Evolutionary conservation across 2,329 filamentous ascomycete species (phyloP).

Genomic region (Fusarium sulawesiense): DNA sequence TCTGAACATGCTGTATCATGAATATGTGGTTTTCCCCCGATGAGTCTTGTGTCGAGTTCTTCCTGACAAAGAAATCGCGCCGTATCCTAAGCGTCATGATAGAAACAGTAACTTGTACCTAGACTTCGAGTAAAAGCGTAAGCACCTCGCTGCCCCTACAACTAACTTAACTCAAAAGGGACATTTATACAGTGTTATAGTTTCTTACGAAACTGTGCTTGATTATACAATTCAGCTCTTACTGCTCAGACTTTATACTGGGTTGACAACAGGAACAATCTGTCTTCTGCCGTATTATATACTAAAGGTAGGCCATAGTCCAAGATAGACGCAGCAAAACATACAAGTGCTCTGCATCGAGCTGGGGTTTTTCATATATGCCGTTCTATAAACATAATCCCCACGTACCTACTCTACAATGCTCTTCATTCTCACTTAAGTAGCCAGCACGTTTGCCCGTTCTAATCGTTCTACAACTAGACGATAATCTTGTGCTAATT

Average conservation of each 20-base stretch:
- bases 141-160: slow-evolving; percentile 11
- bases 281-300: not conserved
- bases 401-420: not conserved
- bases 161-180: not conserved
- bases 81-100: not conserved
- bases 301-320: not conserved
- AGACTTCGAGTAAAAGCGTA: slow-evolving; percentile 4
- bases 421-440: not conserved
- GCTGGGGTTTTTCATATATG: not conserved
- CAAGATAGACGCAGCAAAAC: not conserved
- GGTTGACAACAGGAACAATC: not conserved
- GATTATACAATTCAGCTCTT: not conserved
- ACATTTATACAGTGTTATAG: slow-evolving; percentile 9
- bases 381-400: not conserved
- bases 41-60: not conserved
- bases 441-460: not conserved
- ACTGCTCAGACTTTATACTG: not conserved
- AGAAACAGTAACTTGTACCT: not conserved
- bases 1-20: not conserved
- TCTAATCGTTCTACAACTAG: not conserved
- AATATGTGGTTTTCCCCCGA: not conserved
- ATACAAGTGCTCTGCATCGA: not conserved
- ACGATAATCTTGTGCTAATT: not conserved
- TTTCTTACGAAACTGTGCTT: not conserved
- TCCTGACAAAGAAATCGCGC: not conserved